Percentiles rank a stretch among this genome's conserved stretches.
Evolutionary conservation across 2,329 filamentous ascomycete species (phyloP).

Genomic region (Cordyceps cateniannulata): DNA sequence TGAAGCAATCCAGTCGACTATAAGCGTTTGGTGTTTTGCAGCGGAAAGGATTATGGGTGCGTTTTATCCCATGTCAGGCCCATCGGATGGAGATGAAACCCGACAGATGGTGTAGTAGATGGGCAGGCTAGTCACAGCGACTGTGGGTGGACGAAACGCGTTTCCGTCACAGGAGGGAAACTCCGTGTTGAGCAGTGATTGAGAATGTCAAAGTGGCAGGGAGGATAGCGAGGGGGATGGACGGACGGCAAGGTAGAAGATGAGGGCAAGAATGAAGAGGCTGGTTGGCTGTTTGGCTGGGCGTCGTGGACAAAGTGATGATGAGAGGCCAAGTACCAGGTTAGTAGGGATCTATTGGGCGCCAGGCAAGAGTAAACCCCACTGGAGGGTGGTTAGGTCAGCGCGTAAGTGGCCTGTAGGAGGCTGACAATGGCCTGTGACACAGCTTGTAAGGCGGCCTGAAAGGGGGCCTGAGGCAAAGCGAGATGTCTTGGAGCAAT

Average conservation of each 20-base stretch:
- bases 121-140: neutral
- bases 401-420: neutral
- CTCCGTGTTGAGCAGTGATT: neutral
- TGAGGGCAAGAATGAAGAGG: neutral
- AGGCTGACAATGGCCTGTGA: no score
- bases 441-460: no score
- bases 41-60: neutral
- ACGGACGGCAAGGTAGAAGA: neutral
- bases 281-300: neutral
- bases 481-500: no score
- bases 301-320: neutral
- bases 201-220: neutral
- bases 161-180: conserved; percentile 6
- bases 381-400: neutral
- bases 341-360: no score
- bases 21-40: neutral
- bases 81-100: conserved; percentile 7
- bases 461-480: neutral
- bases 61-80: neutral
- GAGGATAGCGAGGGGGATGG: neutral
- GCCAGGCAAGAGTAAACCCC: neutral
- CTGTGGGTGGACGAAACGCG: conserved; percentile 4
- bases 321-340: neutral
- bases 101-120: neutral
- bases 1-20: neutral